phyloP scores from a whole-genome alignment of 2,329 filamentous ascomycete species.

The Epichloe elymi region DNA sequence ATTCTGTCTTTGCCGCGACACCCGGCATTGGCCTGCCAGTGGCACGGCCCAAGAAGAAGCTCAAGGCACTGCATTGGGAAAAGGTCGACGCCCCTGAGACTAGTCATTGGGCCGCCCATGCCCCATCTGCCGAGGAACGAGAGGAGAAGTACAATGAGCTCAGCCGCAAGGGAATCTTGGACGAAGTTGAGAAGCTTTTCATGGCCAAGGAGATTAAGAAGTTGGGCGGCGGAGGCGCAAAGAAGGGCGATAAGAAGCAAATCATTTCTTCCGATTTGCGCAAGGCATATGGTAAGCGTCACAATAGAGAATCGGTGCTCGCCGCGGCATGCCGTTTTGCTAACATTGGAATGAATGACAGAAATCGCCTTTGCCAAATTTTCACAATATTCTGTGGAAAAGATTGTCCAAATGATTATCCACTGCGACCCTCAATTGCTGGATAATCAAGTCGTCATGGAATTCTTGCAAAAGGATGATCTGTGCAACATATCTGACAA shows the following conservation, averaged over 20 bases:
- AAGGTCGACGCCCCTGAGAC: slow-evolving; percentile 88
- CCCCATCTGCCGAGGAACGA: slow-evolving; percentile 73
- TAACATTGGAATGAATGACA: slow-evolving; percentile 12
- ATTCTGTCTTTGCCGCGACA: slow-evolving; percentile 40
- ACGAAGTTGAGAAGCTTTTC: slow-evolving; percentile 95
- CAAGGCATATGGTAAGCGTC: slow-evolving; percentile 61
- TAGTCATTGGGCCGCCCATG: slow-evolving; percentile 83
- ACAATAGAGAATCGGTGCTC: not conserved
- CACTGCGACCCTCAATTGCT: slow-evolving; percentile 85
- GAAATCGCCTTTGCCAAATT: slow-evolving; percentile 91
- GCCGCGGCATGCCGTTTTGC: not conserved
- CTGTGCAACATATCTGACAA: slow-evolving; percentile 89
- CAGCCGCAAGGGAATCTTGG: slow-evolving; percentile 85
- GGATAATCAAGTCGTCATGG: slow-evolving; percentile 87
- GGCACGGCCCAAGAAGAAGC: slow-evolving; percentile 93
- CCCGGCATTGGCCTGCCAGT: slow-evolving; percentile 58
- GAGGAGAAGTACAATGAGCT: slow-evolving; percentile 95
- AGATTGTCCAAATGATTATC: slow-evolving; percentile 83
- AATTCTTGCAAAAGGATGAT: slow-evolving; percentile 87
- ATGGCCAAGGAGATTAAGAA: slow-evolving; percentile 93
- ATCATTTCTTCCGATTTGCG: slow-evolving; percentile 84
- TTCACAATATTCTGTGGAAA: slow-evolving; percentile 70
- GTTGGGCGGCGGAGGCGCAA: slow-evolving; percentile 55
- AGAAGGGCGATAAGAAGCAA: slow-evolving; percentile 94
- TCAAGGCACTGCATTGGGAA: slow-evolving; percentile 98